Conservation (phyloP, 2,329 filamentous ascomycete genomes). For the Coniella lustricola region DNA sequence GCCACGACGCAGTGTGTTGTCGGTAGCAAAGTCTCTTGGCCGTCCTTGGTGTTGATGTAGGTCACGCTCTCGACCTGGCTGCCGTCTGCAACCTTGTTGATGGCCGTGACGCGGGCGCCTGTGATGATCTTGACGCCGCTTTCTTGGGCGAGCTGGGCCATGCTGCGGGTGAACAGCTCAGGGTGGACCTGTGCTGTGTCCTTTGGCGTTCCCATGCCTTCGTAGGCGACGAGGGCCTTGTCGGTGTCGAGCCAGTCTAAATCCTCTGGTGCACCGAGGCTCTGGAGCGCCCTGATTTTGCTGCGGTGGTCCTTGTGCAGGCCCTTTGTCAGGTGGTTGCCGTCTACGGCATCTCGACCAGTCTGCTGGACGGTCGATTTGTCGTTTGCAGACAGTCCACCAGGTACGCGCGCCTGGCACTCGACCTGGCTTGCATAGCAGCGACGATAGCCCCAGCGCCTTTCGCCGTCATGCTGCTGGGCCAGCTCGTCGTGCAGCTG, state of each 20-base stretch:
- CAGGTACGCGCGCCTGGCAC: conserved; percentile 6
- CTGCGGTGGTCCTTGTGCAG: conserved; percentile 20
- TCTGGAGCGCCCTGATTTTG: conserved; percentile 20
- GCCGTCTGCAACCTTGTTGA: conserved; percentile 22
- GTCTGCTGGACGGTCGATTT: too few species aligned
- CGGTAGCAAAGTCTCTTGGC: conserved; percentile 13
- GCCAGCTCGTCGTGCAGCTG: conserved; percentile 61
- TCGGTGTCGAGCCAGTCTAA: conserved; percentile 61
- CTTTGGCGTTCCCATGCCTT: conserved; percentile 36
- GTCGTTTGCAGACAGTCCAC: background rate
- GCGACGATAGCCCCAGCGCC: conserved; percentile 63
- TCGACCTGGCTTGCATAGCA: conserved; percentile 22
- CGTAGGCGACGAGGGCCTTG: conserved; percentile 36
- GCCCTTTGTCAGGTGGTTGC: conserved; percentile 5
- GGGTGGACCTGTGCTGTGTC: conserved; percentile 75
- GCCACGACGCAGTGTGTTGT: conserved; percentile 29
- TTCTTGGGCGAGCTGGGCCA: conserved; percentile 61
- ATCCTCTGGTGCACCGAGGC: conserved; percentile 41
- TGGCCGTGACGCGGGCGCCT: conserved; percentile 23
- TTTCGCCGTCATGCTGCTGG: conserved; percentile 57
- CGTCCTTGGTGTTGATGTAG: conserved; percentile 15
- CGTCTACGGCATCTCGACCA: background rate
- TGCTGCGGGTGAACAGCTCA: conserved; percentile 66
- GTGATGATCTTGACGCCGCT: conserved; percentile 47
- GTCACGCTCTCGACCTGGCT: conserved; percentile 15